Conservation (phyloP, 2,329 filamentous ascomycete genomes). For the Cladophialophora psammophila region DNA sequence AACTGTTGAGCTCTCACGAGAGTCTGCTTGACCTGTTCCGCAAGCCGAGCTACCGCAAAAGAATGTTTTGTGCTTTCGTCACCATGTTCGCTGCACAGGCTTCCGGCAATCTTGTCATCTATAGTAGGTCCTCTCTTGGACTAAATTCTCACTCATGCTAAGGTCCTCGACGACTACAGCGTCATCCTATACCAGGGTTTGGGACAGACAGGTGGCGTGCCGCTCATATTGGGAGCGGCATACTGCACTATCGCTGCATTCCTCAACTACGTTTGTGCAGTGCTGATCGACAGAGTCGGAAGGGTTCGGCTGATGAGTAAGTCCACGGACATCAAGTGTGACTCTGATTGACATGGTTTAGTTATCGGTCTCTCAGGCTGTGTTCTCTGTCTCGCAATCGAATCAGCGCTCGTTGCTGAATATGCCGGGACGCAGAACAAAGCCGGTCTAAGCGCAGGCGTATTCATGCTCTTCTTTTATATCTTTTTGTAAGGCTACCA, state of each 20-base stretch:
- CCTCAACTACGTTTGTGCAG: constrained; percentile 5
- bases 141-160: not conserved
- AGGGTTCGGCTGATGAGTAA: not conserved
- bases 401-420: no score
- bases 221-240: constrained; percentile 7
- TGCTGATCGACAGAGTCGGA: constrained; percentile 9
- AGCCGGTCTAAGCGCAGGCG: no score
- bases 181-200: constrained; percentile 17
- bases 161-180: constrained; percentile 1
- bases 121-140: constrained; percentile 45
- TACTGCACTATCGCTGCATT: constrained; percentile 1
- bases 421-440: no score
- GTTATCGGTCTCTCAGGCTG: no score
- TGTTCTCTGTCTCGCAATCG: no score
- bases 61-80: constrained; percentile 17
- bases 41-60: constrained; percentile 17
- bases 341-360: not conserved
- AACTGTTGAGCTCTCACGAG: not conserved
- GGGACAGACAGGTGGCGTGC: not conserved
- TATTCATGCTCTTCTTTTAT: constrained; percentile 15
- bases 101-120: constrained; percentile 16
- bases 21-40: constrained; percentile 7
- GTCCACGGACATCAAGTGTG: no score
- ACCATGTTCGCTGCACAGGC: constrained; percentile 11
- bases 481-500: constrained; percentile 10